A percentile compares a stretch with the other conserved stretches of the same genome.
These are phyloP conservation scores for Wickerhamomyces pijperi DNA, from an alignment of 805 yeast species.

Conservation along the genomic window DNA sequence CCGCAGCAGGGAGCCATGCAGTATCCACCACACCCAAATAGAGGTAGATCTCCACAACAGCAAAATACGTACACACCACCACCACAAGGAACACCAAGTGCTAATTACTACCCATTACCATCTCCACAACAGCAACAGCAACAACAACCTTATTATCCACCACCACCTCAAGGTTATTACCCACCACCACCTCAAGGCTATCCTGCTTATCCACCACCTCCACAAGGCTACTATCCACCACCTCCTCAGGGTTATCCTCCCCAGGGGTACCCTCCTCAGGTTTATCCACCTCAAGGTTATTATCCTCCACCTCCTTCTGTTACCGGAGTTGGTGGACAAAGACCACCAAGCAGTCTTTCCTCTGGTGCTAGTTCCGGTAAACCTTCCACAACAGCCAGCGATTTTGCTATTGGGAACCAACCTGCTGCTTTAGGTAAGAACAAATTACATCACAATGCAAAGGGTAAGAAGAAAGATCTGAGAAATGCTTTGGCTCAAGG, in stretches of 20 bases:
- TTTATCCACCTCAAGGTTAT: conserved; percentile 13
- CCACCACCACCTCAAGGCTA: conserved; percentile 15
- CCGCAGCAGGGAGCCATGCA: conserved; percentile 1
- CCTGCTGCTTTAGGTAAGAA: conserved; percentile 35
- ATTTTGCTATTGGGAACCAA: conserved; percentile 32
- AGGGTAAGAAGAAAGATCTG: conserved; percentile 40
- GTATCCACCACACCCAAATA: conserved; percentile 3
- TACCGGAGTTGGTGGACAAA: too few species aligned
- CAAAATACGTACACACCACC: conserved; percentile 3
- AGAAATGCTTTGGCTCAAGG: conserved; percentile 58
- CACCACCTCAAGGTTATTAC: conserved; percentile 8
- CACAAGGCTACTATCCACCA: conserved; percentile 11
- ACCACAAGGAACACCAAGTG: conserved; percentile 6
- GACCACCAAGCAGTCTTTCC: conserved; percentile 7
- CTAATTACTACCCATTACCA: conserved; percentile 5
- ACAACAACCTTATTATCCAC: conserved; percentile 1
- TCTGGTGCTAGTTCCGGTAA: too few species aligned
- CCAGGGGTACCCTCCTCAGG: conserved; percentile 9
- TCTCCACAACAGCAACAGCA: conserved; percentile 6
- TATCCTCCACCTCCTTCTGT: conserved; percentile 4
- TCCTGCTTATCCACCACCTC: conserved; percentile 15
- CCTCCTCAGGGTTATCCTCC: conserved; percentile 17
- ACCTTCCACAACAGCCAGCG: conserved; percentile 22
- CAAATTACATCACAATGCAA: conserved; percentile 30
- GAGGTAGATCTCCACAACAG: conserved; percentile 9